These are phyloP conservation scores for Saccharomyces kudriavzevii DNA, from an alignment of 805 yeast species.

Conservation along the genomic window DNA sequence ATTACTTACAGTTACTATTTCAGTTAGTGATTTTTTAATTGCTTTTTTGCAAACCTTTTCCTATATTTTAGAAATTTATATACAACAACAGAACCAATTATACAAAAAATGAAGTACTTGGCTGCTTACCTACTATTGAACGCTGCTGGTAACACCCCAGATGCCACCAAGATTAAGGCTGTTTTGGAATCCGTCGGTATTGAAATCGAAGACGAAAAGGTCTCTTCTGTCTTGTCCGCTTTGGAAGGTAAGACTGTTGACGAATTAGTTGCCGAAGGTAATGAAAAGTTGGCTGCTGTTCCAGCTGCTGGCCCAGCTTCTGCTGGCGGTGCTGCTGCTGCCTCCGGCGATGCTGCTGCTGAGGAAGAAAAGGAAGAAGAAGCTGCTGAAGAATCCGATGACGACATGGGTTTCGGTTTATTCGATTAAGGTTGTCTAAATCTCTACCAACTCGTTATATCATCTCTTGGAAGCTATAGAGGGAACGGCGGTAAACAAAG, in stretches of 20 bases:
- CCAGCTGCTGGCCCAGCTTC: constrained; percentile 98
- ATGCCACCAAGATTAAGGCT: constrained; percentile 82
- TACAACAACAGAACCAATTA: background rate
- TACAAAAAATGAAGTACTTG: constrained; percentile 75
- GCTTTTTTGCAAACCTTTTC: too few relatives aligned
- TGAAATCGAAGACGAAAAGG: constrained; percentile 86
- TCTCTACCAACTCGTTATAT: background rate
- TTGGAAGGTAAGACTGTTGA: constrained; percentile 88
- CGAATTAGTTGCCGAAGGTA: constrained; percentile 91
- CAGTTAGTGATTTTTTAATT: background rate
- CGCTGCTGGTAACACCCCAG: constrained; percentile 94
- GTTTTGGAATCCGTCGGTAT: constrained; percentile 92
- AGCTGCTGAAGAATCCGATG: constrained; percentile 61
- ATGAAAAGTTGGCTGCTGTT: constrained; percentile 91
- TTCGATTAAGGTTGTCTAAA: constrained; percentile 68
- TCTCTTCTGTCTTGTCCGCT: constrained; percentile 70
- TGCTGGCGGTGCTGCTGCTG: constrained; percentile 62
- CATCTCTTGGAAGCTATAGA: background rate
- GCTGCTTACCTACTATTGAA: constrained; percentile 98
- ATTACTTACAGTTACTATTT: background rate
- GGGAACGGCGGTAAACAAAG: background rate
- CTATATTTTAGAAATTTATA: background rate
- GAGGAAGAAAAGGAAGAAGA: constrained; percentile 52
- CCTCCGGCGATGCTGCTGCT: constrained; percentile 61
- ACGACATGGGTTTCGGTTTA: constrained; percentile 94